Conservation (phyloP, 2,329 filamentous ascomycete species). For the Sclerotinia subarctica region DNA sequence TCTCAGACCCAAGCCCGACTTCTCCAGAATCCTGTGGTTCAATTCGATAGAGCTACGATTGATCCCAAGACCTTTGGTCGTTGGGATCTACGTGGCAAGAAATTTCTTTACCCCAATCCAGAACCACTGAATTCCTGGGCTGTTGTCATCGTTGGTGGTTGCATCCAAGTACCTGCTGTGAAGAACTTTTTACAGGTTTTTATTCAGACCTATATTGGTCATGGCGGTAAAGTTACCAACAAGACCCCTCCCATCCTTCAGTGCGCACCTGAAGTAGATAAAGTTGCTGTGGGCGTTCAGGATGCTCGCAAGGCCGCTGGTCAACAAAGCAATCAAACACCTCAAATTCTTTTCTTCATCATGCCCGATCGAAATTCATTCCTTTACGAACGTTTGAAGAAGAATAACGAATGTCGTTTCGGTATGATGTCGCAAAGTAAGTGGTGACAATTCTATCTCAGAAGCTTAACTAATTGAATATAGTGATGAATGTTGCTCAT, state of each 20-base stretch:
- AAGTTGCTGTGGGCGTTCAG: conserved; percentile 24
- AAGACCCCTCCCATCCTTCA: conserved; percentile 44
- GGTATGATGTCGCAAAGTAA: conserved; percentile 72
- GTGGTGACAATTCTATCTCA: conserved; percentile 8
- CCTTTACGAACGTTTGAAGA: conserved; percentile 83
- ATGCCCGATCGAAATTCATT: conserved; percentile 67
- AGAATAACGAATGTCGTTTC: conserved; percentile 78
- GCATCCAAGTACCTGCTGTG: conserved; percentile 47
- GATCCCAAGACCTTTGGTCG: conserved; percentile 68
- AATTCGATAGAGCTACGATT: conserved; percentile 51
- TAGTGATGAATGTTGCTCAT: conserved; percentile 67
- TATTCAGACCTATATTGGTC: conserved; percentile 54
- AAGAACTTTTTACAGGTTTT: conserved; percentile 59
- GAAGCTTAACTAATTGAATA: neutral
- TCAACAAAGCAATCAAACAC: conserved; percentile 37
- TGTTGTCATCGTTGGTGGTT: conserved; percentile 62
- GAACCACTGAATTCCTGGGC: conserved; percentile 69
- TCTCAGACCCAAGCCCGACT: conserved; percentile 62
- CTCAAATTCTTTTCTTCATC: conserved; percentile 78
- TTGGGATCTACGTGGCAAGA: conserved; percentile 83
- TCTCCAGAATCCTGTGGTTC: conserved; percentile 66
- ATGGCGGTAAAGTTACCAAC: conserved; percentile 57
- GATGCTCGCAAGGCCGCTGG: conserved; percentile 26
- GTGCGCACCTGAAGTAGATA: neutral
- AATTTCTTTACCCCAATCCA: conserved; percentile 66